Base-by-base conservation (phyloP, 1,284 basidiomycete genomes). In the Meira nashicola region DNA sequence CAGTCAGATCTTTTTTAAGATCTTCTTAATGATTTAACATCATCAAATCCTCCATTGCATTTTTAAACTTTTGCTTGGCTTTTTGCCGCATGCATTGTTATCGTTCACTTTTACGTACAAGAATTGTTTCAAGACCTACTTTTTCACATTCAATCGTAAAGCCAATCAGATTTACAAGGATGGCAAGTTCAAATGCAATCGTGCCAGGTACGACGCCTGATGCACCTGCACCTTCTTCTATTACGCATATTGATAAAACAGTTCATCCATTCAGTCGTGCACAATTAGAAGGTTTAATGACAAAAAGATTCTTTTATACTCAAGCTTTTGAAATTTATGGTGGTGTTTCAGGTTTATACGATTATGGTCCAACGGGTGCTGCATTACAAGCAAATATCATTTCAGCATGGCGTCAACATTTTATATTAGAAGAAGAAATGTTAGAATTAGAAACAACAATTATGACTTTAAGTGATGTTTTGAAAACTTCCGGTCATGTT, bases 261-360 rank as follows among this genome's bases (percentile, higher is more conserved):
- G 87, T 87, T 0, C 92, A 96, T 79, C 79, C 87, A 14, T 99
- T 98, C 77, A 90, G 93, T 80, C 94, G 95, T 80, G 71, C 82
- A 37, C 85, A 88, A 55, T 84, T 98, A 52, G 94, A 98, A 76
- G 87, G 87, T 33, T 81, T 95, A 59, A 85, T 97, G 65, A 89
- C 89, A 72, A 87, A 90, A 65, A 84, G 95, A 51, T 99, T 99
- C 84, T 99, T 98, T 83, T 97, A 90, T 79, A 92, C 92, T 10
- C 94, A 93, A 56, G 90, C 95, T 1, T 99, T 98, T 74, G 94
- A 98, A 80, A 95, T 97, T 81, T 98, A 97, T 75, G 92, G 92
- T 64, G 94, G 93, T 89, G 89, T 96, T 63, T 92, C 92, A 62
- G 94, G 94, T 64, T 82, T 98, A 44, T 78, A 75, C 63, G 79